These are phyloP conservation scores for Saraca asoca DNA, from an alignment of 331 rosid species.

Conservation along the genomic window DNA sequence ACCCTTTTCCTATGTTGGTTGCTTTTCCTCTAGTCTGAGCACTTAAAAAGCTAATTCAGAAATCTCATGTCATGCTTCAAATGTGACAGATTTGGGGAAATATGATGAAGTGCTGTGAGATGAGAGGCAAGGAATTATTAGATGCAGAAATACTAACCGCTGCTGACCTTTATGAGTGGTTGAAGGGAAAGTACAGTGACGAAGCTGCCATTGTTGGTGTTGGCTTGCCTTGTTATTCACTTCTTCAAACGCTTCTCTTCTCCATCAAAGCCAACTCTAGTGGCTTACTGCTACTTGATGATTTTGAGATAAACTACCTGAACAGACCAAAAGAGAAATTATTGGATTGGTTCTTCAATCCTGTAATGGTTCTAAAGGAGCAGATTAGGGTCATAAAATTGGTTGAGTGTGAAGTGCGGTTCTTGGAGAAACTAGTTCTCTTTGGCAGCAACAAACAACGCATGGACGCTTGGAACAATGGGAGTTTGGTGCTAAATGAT, in stretches of 20 bases:
- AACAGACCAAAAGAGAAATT: constrained; percentile 80
- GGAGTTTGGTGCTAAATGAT: constrained; percentile 48
- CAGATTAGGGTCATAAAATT: constrained; percentile 65
- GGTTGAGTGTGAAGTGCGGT: constrained; percentile 61
- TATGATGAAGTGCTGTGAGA: constrained; percentile 65
- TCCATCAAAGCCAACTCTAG: constrained; percentile 71
- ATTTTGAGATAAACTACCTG: constrained; percentile 57
- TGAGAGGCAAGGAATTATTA: constrained; percentile 68
- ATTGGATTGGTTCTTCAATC: constrained; percentile 87
- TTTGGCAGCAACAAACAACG: constrained; percentile 59
- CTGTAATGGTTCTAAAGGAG: constrained; percentile 78
- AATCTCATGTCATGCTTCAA: constrained; percentile 9
- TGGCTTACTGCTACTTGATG: constrained; percentile 67
- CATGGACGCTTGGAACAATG: constrained; percentile 63
- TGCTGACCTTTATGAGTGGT: constrained; percentile 62
- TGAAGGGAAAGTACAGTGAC: constrained; percentile 50
- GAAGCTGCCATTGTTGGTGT: constrained; percentile 53
- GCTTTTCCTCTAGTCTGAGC: background rate
- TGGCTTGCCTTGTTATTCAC: constrained; percentile 81
- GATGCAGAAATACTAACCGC: constrained; percentile 56
- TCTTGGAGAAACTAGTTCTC: constrained; percentile 71
- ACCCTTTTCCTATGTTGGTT: background rate
- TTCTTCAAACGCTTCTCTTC: constrained; percentile 55
- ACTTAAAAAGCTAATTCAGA: background rate
- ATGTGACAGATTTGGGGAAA: constrained; percentile 71